phyloP scores from a whole-genome alignment of 2,329 filamentous ascomycete species.

The Amylocarpus encephaloides region DNA sequence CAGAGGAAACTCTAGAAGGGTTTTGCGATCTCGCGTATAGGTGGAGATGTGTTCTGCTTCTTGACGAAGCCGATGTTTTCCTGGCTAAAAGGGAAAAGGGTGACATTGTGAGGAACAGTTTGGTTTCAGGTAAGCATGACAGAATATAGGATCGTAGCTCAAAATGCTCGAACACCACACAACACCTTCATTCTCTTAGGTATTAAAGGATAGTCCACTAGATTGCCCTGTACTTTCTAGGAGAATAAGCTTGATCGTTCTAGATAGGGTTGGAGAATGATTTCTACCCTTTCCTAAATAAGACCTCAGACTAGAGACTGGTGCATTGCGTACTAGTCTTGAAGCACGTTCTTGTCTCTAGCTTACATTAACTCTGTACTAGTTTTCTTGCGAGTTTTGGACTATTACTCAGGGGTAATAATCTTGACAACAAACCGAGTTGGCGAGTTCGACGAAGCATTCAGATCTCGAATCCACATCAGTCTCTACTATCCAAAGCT shows the following conservation, averaged over 20 bases:
- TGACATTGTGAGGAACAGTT: slow-evolving; percentile 10
- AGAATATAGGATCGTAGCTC: not conserved
- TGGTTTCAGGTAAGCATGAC: slow-evolving; percentile 8
- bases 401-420: slow-evolving; percentile 33
- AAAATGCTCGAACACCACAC: too few relatives aligned
- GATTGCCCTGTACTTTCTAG: too few relatives aligned
- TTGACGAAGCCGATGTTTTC: slow-evolving; percentile 8
- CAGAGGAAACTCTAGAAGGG: slow-evolving; percentile 42
- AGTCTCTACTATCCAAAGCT: slow-evolving; percentile 12
- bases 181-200: too few relatives aligned
- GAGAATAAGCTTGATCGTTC: too few relatives aligned
- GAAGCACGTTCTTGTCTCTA: too few relatives aligned
- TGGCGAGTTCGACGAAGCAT: slow-evolving; percentile 23
- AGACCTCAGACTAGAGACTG: too few relatives aligned
- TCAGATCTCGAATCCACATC: slow-evolving; percentile 26
- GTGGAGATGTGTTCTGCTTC: slow-evolving; percentile 7
- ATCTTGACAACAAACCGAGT: slow-evolving; percentile 32
- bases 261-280: too few relatives aligned
- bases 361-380: not conserved
- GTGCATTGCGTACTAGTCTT: too few relatives aligned
- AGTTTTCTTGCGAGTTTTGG: slow-evolving; percentile 24
- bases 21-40: not conserved
- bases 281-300: too few relatives aligned
- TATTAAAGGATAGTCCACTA: too few relatives aligned
- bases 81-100: slow-evolving; percentile 3